Percentiles rank a stretch among this genome's conserved stretches.
Evolutionary conservation across 176 grass and related monocot genomes (phyloP).

Genomic region (Zea mays): Zm-B73-REFERENCE-NAM-5.0 NC_050100.1:209561501-209562000

Average conservation of each 20-base stretch:
- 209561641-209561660: slow-evolving; percentile 95
- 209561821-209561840: background rate
- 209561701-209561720: background rate
- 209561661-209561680: slow-evolving; percentile 14
- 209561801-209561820: background rate
- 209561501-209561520: slow-evolving; percentile 93
- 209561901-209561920: background rate
- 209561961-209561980: background rate
- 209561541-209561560: slow-evolving; percentile 94
- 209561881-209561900: background rate
- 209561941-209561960: background rate
- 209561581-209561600: slow-evolving; percentile 99
- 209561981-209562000: background rate
- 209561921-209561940: background rate
- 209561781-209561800: background rate
- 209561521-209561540: slow-evolving; percentile 98
- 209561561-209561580: slow-evolving; percentile 98
- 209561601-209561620: slow-evolving; percentile 92
- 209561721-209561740: background rate
- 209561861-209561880: background rate
- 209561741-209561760: background rate
- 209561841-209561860: background rate
- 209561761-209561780: background rate
- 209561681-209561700: background rate
- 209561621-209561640: slow-evolving; percentile 76